A percentile compares a stretch with the other conserved stretches of the same genome.
phyloP scores from a whole-genome alignment of 495 filamentous ascomycete species.

The Penicillium silybi region DNA sequence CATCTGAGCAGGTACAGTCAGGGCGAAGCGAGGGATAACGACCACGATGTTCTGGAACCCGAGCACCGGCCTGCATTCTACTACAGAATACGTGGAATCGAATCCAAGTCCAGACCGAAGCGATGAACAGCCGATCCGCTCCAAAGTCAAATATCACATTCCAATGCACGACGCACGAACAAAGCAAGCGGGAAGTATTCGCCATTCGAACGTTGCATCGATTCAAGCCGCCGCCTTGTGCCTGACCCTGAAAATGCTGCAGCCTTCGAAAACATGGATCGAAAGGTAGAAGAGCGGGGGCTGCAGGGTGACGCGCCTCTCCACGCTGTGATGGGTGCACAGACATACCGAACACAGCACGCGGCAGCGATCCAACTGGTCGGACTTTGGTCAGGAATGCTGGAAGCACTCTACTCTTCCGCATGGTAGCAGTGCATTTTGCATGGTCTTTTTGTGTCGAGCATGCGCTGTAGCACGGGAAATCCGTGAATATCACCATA shows the following conservation, averaged over 20 bases:
- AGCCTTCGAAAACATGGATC: neutral
- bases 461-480: neutral
- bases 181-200: conserved; percentile 7
- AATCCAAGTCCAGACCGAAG: conserved; percentile 8
- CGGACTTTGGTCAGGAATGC: conserved; percentile 15
- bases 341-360: conserved; percentile 17
- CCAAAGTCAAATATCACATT: conserved; percentile 22
- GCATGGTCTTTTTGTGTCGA: neutral
- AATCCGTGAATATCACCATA: neutral
- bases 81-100: too few species aligned
- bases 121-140: neutral
- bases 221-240: neutral
- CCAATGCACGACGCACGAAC: conserved; percentile 21
- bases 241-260: neutral
- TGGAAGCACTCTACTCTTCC: neutral
- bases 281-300: neutral
- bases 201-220: conserved; percentile 5
- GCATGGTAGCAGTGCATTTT: neutral
- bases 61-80: too few species aligned
- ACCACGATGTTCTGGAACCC: neutral
- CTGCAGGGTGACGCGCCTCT: neutral
- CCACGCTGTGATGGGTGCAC: conserved; percentile 4
- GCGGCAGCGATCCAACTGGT: conserved; percentile 9
- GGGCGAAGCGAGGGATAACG: conserved; percentile 4
- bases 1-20: neutral